These are phyloP conservation scores for Saccharum officinarum DNA, from an alignment of 176 grass and related monocot genomes.

Conservation along the genomic window DNA sequence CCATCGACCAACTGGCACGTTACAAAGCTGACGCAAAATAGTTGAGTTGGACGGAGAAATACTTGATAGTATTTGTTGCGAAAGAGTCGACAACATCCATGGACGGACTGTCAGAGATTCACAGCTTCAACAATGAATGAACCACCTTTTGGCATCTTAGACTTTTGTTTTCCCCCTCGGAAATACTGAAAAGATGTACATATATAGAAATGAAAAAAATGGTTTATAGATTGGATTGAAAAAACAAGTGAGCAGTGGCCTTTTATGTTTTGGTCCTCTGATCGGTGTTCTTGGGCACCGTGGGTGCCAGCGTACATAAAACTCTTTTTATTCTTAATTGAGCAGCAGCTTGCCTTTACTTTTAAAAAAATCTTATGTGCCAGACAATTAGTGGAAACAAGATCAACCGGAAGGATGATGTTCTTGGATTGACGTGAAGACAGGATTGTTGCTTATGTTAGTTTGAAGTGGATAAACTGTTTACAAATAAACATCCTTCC, in stretches of 20 bases:
- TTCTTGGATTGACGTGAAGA: too few relatives aligned
- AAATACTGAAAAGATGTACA: conserved; percentile 4
- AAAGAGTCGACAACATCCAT: background rate
- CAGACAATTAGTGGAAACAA: background rate
- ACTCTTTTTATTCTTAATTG: too few relatives aligned
- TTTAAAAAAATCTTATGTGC: background rate
- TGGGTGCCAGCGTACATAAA: too few relatives aligned
- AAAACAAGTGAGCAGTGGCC: background rate
- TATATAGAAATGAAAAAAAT: conserved; percentile 3
- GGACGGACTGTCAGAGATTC: background rate
- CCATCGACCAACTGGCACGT: conserved; percentile 19
- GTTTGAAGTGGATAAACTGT: too few relatives aligned
- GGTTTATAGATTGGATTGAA: background rate
- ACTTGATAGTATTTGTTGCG: conserved; percentile 23
- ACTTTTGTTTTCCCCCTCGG: background rate
- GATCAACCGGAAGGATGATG: too few relatives aligned
- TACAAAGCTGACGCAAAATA: background rate
- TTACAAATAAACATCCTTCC: too few relatives aligned
- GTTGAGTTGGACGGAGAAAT: conserved; percentile 18
- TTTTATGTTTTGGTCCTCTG: too few relatives aligned
- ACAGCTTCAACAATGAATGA: background rate
- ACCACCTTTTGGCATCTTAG: background rate
- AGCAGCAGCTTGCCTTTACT: too few relatives aligned
- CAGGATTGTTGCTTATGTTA: too few relatives aligned
- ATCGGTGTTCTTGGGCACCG: too few relatives aligned